Evolutionary conservation across 2,329 filamentous ascomycete species (phyloP).

Genomic region (Xylariomycetidae sp.): DNA sequence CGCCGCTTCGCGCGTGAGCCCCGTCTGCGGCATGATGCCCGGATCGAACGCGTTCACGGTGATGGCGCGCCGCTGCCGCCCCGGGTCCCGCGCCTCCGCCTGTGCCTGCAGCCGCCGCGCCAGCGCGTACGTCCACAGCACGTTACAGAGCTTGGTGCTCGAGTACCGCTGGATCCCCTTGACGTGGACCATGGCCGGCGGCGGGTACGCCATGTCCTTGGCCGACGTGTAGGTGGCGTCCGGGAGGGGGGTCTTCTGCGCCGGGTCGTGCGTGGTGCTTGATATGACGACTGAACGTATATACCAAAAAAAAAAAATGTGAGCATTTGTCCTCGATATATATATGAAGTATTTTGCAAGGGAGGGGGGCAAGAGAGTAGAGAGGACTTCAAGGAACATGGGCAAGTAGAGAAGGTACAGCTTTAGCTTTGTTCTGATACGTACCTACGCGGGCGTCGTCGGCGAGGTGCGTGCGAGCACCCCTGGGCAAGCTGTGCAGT

Average conservation of each 20-base stretch:
- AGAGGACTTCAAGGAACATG: too few relatives aligned
- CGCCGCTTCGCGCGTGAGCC: constrained; percentile 31
- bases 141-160: constrained; percentile 42
- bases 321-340: too few relatives aligned
- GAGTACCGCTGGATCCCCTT: constrained; percentile 36
- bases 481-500: too few relatives aligned
- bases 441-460: too few relatives aligned
- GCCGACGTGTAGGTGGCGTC: constrained; percentile 38
- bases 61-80: constrained; percentile 18
- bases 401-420: too few relatives aligned
- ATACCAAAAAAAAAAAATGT: too few relatives aligned
- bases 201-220: constrained; percentile 40
- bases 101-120: constrained; percentile 27
- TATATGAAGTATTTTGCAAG: too few relatives aligned
- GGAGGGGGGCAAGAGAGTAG: too few relatives aligned
- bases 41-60: constrained; percentile 41
- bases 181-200: constrained; percentile 17
- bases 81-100: constrained; percentile 1
- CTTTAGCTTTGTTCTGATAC: too few relatives aligned
- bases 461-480: too few relatives aligned
- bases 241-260: constrained; percentile 35
- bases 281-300: constrained; percentile 40
- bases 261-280: constrained; percentile 44
- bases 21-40: constrained; percentile 44
- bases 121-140: constrained; percentile 44